Conservation (phyloP, 106 monocot genomes). For the Triglochin maritima region DNA sequence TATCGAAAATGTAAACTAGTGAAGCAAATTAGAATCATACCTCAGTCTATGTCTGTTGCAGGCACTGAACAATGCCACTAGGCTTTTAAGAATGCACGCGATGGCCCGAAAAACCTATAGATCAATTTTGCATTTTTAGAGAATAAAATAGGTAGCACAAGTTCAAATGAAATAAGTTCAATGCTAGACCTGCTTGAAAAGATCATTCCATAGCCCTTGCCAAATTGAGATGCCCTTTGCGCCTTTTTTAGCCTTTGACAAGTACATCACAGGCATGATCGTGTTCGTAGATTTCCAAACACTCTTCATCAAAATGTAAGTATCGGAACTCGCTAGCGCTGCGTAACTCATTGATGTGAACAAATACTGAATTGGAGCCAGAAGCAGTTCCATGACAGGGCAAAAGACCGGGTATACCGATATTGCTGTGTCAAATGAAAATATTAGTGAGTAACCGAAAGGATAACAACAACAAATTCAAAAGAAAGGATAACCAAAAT, state of each 20-base stretch:
- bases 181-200: constrained; percentile 42
- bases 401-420: constrained; percentile 12
- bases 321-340: constrained; percentile 3
- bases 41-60: constrained; percentile 61
- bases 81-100: constrained; percentile 36
- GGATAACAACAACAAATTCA: background rate
- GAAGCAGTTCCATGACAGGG: constrained; percentile 14
- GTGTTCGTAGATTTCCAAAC: constrained; percentile 20
- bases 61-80: constrained; percentile 36
- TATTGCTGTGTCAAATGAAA: constrained; percentile 26
- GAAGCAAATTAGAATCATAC: constrained; percentile 7
- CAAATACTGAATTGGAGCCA: constrained; percentile 6
- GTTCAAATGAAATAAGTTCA: background rate
- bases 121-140: background rate
- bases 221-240: constrained; percentile 31
- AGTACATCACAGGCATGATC: constrained; percentile 7
- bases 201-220: constrained; percentile 48
- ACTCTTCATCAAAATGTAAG: constrained; percentile 17
- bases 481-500: background rate
- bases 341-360: constrained; percentile 9
- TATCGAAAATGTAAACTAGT: background rate
- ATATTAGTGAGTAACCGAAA: no score
- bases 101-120: constrained; percentile 39
- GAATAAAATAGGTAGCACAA: background rate
- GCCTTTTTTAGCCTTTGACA: constrained; percentile 15